Evolutionary conservation across 345 rosid genomes (phyloP).

Genomic region (Eucalyptus caleyi): DNA sequence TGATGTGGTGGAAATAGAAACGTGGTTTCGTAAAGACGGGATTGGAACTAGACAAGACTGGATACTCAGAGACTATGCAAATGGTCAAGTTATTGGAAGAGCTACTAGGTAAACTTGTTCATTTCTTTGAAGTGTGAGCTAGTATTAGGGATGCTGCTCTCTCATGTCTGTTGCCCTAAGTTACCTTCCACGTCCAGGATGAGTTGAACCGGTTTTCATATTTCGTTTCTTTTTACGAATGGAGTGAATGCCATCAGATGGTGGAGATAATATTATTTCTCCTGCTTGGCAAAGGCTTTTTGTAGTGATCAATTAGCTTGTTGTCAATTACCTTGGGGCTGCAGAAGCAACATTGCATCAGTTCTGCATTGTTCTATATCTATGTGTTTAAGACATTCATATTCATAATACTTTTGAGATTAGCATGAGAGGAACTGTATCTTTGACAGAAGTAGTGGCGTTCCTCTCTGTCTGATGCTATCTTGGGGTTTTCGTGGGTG

Average conservation of each 20-base stretch:
- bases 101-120: constrained; percentile 57
- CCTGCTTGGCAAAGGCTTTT: too few species aligned
- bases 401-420: not conserved
- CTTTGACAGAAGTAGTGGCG: not conserved
- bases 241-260: not conserved
- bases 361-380: too few species aligned
- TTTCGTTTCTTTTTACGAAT: not conserved
- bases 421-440: not conserved
- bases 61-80: constrained; percentile 56
- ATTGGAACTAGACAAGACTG: constrained; percentile 96
- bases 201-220: not conserved
- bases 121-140: not conserved
- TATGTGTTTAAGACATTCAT: too few species aligned
- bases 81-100: constrained; percentile 75
- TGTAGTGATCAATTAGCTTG: too few species aligned
- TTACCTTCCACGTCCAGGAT: not conserved
- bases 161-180: not conserved
- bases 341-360: too few species aligned
- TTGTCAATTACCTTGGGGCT: too few species aligned
- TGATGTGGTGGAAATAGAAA: constrained; percentile 90
- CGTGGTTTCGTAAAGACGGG: constrained; percentile 91
- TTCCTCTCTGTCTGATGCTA: not conserved
- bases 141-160: not conserved
- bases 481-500: not conserved
- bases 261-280: too few species aligned